These are phyloP conservation scores for Teratosphaeria destructans DNA, from an alignment of 2,329 filamentous ascomycete species.

Conservation along the genomic window DNA sequence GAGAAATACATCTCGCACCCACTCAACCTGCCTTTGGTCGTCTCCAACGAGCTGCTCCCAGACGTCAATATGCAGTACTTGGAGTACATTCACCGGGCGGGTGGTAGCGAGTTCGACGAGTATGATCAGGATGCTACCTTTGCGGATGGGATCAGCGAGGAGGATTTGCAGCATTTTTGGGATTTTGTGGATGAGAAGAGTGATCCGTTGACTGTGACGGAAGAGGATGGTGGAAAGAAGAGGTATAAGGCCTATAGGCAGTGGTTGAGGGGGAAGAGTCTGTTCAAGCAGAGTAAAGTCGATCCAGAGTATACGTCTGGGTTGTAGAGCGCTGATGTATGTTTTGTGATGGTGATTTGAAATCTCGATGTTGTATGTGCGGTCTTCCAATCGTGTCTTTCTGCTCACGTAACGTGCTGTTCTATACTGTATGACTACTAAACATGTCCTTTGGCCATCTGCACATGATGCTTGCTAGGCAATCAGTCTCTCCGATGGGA, in stretches of 20 bases:
- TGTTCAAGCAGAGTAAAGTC: slow-evolving; percentile 74
- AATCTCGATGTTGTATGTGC: not conserved
- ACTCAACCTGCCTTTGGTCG: slow-evolving; percentile 73
- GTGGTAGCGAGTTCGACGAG: slow-evolving; percentile 45
- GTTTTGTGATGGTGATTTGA: not conserved
- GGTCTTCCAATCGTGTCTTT: not conserved
- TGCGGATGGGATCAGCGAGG: slow-evolving; percentile 45
- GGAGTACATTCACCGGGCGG: slow-evolving; percentile 65
- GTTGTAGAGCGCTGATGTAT: not conserved
- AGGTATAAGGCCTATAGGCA: slow-evolving; percentile 93
- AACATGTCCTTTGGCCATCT: not conserved
- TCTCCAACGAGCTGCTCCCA: slow-evolving; percentile 55
- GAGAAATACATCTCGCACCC: slow-evolving; percentile 81
- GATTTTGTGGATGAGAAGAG: slow-evolving; percentile 69
- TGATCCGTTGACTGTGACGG: slow-evolving; percentile 75
- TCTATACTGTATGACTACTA: not conserved
- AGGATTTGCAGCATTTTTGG: slow-evolving; percentile 61
- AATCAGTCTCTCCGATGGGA: not conserved
- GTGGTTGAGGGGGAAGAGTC: slow-evolving; percentile 87
- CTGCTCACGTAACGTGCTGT: not conserved
- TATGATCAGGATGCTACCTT: slow-evolving; percentile 5
- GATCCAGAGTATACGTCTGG: slow-evolving; percentile 35
- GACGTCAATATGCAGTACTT: slow-evolving; percentile 56
- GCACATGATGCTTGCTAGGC: not conserved
- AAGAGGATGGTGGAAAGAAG: slow-evolving; percentile 83